Percentiles rank a stretch among this genome's conserved stretches.
These are phyloP conservation scores for Rubus parviflorus DNA, from an alignment of 306 rosid species.

Conservation along the genomic window DNA sequence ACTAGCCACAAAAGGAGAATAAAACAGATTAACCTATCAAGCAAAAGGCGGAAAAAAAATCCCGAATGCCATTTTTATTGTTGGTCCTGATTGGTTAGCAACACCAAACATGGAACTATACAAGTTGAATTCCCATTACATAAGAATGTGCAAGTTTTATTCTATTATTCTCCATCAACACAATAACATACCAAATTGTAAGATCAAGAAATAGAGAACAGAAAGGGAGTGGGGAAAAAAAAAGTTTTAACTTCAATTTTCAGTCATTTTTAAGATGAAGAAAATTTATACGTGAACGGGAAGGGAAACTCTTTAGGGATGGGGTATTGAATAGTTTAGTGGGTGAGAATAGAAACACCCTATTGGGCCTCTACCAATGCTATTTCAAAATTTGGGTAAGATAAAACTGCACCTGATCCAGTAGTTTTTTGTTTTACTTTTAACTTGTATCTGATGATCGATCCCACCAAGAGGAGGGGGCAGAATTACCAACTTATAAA, in stretches of 20 bases:
- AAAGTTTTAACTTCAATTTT: background rate
- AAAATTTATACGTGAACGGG: background rate
- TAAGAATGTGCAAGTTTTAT: background rate
- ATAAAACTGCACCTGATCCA: background rate
- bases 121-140: background rate
- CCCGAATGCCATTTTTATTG: background rate
- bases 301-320: background rate
- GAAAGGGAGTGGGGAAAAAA: background rate
- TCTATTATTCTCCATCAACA: background rate
- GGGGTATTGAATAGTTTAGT: background rate
- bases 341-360: background rate
- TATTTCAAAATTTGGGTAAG: background rate
- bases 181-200: background rate
- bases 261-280: background rate
- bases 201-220: background rate
- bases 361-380: background rate
- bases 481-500: background rate
- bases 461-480: background rate
- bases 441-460: constrained; percentile 8
- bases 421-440: background rate
- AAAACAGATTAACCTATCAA: background rate
- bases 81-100: background rate
- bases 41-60: background rate
- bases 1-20: constrained; percentile 10
- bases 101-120: background rate